These are phyloP conservation scores for Rosa hybrid DNA, from an alignment of 331 rosid genomes.

Conservation along the genomic window DNA sequence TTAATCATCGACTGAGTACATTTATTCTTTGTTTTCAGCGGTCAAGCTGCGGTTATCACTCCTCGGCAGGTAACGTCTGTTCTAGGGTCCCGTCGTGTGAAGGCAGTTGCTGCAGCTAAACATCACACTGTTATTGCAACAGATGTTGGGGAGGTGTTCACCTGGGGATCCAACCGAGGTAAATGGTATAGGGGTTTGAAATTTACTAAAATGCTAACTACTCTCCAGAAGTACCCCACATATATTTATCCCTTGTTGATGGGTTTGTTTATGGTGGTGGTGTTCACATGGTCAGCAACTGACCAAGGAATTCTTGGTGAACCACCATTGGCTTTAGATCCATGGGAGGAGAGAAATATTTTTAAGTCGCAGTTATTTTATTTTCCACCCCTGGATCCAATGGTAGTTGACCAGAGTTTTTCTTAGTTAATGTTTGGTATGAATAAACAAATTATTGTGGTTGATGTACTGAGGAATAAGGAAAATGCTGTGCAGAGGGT, in stretches of 20 bases:
- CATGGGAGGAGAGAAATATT: background rate
- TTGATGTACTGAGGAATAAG: slow-evolving; percentile 12
- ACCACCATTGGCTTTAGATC: background rate
- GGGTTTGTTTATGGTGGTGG: background rate
- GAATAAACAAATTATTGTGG: slow-evolving; percentile 4
- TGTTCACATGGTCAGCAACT: background rate
- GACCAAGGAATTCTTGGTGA: background rate
- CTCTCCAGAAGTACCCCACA: background rate
- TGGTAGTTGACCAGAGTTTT: background rate
- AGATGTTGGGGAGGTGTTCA: slow-evolving; percentile 93
- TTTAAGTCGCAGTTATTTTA: background rate
- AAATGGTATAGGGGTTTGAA: slow-evolving; percentile 29
- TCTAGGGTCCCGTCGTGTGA: slow-evolving; percentile 81
- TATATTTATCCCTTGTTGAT: background rate
- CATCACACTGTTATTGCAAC: slow-evolving; percentile 94
- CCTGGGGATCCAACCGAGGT: slow-evolving; percentile 99
- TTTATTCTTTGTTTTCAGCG: slow-evolving; percentile 58
- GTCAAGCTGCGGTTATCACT: slow-evolving; percentile 99
- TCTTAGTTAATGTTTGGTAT: background rate
- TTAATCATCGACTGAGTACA: slow-evolving; percentile 31
- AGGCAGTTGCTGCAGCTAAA: slow-evolving; percentile 93
- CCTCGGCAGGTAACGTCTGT: slow-evolving; percentile 93
- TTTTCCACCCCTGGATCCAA: background rate
- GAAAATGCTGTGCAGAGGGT: slow-evolving; percentile 65
- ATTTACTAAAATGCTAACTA: background rate